These are phyloP conservation scores for Lachnellula arida DNA, from an alignment of 2,329 filamentous ascomycete species.

Conservation along the genomic window DNA sequence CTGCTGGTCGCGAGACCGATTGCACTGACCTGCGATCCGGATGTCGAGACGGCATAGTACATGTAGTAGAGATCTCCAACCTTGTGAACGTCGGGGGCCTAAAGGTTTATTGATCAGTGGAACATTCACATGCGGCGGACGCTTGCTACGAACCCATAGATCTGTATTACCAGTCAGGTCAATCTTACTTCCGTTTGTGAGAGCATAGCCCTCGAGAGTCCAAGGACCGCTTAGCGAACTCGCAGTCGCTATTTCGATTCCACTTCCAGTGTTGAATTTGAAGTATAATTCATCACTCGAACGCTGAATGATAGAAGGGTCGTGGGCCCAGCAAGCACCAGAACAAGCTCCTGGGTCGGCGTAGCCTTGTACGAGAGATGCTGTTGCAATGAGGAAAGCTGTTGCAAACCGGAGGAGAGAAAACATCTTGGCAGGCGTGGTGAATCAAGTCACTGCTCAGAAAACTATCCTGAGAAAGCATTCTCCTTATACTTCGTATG, in stretches of 20 bases:
- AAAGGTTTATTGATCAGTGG: background rate
- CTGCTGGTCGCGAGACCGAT: slow-evolving; percentile 45
- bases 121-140: background rate
- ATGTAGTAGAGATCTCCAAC: slow-evolving; percentile 56
- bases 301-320: slow-evolving; percentile 39
- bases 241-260: slow-evolving; percentile 37
- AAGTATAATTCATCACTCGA: slow-evolving; percentile 39
- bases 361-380: slow-evolving; percentile 22
- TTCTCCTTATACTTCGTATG: background rate
- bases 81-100: slow-evolving; percentile 60
- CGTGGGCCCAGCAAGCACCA: slow-evolving; percentile 38
- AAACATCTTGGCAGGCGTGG: background rate
- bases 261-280: slow-evolving; percentile 38
- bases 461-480: background rate
- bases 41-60: slow-evolving; percentile 55
- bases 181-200: slow-evolving; percentile 36
- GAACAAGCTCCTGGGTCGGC: slow-evolving; percentile 36
- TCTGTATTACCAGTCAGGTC: slow-evolving; percentile 33
- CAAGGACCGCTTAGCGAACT: slow-evolving; percentile 37
- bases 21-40: slow-evolving; percentile 48
- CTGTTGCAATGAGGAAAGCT: background rate
- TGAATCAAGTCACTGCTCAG: background rate
- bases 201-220: slow-evolving; percentile 36
- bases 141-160: slow-evolving; percentile 34
- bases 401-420: background rate